A percentile compares a stretch with the other conserved stretches of the same genome.
These are phyloP conservation scores for Hortiboletus flavorubellus DNA, from an alignment of 768 basidiomycete genomes.

Conservation along the genomic window DNA sequence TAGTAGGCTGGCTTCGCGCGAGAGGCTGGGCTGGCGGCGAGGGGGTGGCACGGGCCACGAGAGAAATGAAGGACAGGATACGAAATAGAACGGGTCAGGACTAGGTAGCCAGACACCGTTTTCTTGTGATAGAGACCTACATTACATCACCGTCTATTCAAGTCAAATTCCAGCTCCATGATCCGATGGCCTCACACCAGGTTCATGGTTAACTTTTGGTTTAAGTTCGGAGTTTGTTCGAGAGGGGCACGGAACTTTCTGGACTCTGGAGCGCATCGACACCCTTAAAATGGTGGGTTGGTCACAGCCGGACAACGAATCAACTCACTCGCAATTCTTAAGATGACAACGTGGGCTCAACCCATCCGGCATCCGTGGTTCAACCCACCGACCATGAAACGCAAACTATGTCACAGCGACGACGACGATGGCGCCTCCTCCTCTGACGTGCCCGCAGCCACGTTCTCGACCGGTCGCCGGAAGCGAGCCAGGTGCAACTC, in stretches of 20 bases:
- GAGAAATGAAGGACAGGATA: slow-evolving; percentile 38
- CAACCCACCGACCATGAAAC: slow-evolving; percentile 38
- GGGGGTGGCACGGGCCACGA: slow-evolving; percentile 64
- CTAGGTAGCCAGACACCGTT: not conserved
- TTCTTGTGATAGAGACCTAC: slow-evolving; percentile 3
- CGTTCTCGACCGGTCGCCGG: slow-evolving; percentile 39
- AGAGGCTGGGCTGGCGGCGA: slow-evolving; percentile 79
- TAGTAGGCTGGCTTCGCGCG: slow-evolving; percentile 81
- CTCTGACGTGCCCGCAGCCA: slow-evolving; percentile 12
- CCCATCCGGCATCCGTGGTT: slow-evolving; percentile 46
- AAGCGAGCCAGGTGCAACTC: slow-evolving; percentile 50
- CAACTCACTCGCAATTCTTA: not conserved
- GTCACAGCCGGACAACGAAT: too few species aligned
- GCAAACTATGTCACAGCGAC: slow-evolving; percentile 30
- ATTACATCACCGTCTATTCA: slow-evolving; percentile 11
- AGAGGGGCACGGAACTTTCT: not conserved
- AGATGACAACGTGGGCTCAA: slow-evolving; percentile 34
- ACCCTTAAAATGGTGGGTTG: not conserved
- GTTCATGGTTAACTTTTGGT: too few species aligned
- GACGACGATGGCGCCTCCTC: slow-evolving; percentile 13
- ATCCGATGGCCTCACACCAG: too few species aligned
- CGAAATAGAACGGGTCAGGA: slow-evolving; percentile 22
- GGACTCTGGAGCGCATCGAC: too few species aligned
- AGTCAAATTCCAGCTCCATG: slow-evolving; percentile 2
- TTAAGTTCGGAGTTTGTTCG: too few species aligned